Conservation (phyloP, 768 basidiomycete genomes). For the Lyophyllum decastes region DNA sequence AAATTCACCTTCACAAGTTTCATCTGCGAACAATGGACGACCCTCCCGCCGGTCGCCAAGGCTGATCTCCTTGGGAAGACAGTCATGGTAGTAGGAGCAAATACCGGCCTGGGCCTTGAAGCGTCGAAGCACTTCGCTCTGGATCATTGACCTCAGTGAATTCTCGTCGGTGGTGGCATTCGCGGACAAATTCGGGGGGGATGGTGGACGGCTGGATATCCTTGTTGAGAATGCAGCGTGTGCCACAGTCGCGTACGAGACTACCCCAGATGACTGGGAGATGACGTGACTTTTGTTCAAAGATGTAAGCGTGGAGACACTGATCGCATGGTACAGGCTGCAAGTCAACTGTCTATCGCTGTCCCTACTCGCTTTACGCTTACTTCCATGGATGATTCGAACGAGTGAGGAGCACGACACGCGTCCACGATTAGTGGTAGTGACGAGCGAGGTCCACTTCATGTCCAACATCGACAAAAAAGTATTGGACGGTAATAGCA, state of each 20-base stretch:
- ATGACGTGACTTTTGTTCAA: constrained; percentile 27
- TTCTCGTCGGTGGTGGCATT: constrained; percentile 43
- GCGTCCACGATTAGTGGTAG: constrained; percentile 39
- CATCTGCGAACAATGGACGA: constrained; percentile 20
- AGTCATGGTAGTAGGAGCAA: constrained; percentile 50
- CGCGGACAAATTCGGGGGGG: constrained; percentile 32
- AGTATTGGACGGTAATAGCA: constrained; percentile 21
- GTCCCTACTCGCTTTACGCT: constrained; percentile 38
- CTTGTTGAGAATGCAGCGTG: constrained; percentile 47
- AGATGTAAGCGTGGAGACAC: neutral
- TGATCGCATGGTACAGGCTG: constrained; percentile 28
- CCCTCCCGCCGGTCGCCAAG: constrained; percentile 27
- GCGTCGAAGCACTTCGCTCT: constrained; percentile 46
- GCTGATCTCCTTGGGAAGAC: constrained; percentile 45
- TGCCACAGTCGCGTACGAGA: constrained; percentile 1
- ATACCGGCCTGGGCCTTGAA: constrained; percentile 52
- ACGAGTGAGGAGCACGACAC: constrained; percentile 34
- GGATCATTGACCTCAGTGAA: constrained; percentile 39
- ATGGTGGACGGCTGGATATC: constrained; percentile 38
- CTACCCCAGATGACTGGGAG: constrained; percentile 49
- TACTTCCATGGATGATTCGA: constrained; percentile 43
- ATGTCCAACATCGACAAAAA: constrained; percentile 25
- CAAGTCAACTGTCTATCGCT: constrained; percentile 49
- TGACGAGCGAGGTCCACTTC: constrained; percentile 44
- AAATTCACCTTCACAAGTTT: constrained; percentile 17